Conservation (phyloP, 208 protist genomes). For the Kentomonas sorsogonicus region DNA sequence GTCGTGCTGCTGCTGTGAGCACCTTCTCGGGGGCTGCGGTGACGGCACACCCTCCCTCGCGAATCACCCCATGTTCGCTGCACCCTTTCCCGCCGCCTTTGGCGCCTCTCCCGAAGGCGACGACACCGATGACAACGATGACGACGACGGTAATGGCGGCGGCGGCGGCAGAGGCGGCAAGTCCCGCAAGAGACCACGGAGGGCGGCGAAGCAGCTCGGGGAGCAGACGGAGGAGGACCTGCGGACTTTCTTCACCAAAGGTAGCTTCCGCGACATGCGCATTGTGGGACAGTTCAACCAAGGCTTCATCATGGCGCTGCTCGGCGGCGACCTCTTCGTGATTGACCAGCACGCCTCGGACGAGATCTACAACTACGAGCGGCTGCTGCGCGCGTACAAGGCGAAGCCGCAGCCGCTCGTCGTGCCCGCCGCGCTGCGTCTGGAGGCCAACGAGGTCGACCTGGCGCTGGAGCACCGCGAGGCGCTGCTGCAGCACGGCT, state of each 20-base stretch:
- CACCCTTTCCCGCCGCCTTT: too few relatives aligned
- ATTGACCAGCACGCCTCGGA: slow-evolving; percentile 95
- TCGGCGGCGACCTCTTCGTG: slow-evolving; percentile 82
- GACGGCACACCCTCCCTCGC: too few relatives aligned
- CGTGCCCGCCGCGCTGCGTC: slow-evolving; percentile 47
- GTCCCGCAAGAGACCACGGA: background rate
- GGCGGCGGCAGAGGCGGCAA: background rate
- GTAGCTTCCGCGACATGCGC: slow-evolving; percentile 81
- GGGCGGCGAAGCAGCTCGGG: slow-evolving; percentile 15
- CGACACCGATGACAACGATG: background rate
- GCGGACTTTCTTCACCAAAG: slow-evolving; percentile 64
- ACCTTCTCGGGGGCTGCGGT: slow-evolving; percentile 20
- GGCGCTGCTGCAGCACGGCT: slow-evolving; percentile 79
- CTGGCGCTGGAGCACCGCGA: slow-evolving; percentile 66
- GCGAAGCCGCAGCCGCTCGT: slow-evolving; percentile 85
- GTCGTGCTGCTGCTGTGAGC: slow-evolving; percentile 25
- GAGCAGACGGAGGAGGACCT: slow-evolving; percentile 65
- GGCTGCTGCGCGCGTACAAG: slow-evolving; percentile 54
- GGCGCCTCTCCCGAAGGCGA: background rate
- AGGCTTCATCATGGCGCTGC: slow-evolving; percentile 88
- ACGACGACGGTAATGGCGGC: background rate
- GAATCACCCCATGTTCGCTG: too few relatives aligned
- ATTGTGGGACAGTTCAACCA: slow-evolving; percentile 94
- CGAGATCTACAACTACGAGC: slow-evolving; percentile 94
- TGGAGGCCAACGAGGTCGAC: slow-evolving; percentile 76